Percentiles rank a stretch among this genome's conserved stretches.
phyloP scores from a whole-genome alignment of 1,284 basidiomycete species.

The Hymenochaete sp. region DNA sequence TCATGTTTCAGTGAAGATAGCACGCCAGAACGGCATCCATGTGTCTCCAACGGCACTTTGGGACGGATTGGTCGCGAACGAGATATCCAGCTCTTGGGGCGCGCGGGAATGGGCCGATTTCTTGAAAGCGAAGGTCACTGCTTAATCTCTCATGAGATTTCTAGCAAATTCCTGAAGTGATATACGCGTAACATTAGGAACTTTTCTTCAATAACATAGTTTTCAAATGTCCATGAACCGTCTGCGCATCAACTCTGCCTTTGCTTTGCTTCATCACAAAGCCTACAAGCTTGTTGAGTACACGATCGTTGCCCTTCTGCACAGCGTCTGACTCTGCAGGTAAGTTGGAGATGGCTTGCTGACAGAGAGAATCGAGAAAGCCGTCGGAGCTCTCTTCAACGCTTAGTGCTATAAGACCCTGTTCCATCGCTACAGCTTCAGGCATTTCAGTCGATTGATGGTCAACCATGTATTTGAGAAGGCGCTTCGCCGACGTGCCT shows the following conservation, averaged over 20 bases:
- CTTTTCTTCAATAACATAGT: conserved; percentile 29
- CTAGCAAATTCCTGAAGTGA: neutral
- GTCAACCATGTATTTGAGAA: conserved; percentile 57
- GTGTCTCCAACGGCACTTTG: conserved; percentile 85
- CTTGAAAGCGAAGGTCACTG: conserved; percentile 54
- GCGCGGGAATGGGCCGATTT: conserved; percentile 82
- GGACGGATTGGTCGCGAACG: conserved; percentile 75
- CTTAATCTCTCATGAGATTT: conserved; percentile 24
- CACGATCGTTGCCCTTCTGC: conserved; percentile 67
- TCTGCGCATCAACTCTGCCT: conserved; percentile 67
- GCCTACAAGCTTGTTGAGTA: conserved; percentile 83
- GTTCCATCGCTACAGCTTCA: conserved; percentile 38
- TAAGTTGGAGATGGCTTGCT: conserved; percentile 53
- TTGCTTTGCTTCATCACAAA: conserved; percentile 80
- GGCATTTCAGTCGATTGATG: conserved; percentile 33
- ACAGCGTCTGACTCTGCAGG: conserved; percentile 68
- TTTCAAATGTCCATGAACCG: conserved; percentile 38
- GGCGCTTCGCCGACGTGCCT: conserved; percentile 65
- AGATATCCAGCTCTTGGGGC: conserved; percentile 79
- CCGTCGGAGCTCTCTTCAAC: conserved; percentile 27
- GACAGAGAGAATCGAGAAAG: conserved; percentile 46
- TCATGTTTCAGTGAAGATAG: conserved; percentile 61
- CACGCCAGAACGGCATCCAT: conserved; percentile 87
- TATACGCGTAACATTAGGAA: neutral
- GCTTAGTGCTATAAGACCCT: conserved; percentile 37